Base-by-base conservation (phyloP, 345 rosid species). In the Angophora floribunda region DNA sequence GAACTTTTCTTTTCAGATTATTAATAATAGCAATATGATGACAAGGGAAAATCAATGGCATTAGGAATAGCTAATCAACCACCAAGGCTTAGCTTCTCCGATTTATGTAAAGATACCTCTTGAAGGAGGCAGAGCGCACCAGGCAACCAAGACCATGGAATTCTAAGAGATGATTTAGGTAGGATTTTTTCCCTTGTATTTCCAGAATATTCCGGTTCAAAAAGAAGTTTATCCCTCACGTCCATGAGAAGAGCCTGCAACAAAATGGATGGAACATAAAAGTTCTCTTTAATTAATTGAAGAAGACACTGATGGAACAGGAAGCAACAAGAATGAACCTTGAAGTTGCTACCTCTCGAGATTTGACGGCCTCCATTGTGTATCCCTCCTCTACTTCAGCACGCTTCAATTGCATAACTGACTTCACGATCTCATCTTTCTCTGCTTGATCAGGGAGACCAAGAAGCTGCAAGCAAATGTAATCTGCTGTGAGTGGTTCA, bases 181-280 rank as follows among this genome's bases (percentile, higher is more conserved):
- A 93, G 93, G 88, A 96, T 91, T 86, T 93, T 97, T 86, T 93
- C 97, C 91, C 93, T 96, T 22, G 92, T 30, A 89, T 93, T 94
- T 90, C 99, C 99, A 89, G 99, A 96, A 92, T 97, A 98, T 88
- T 96, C 99, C 87, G 98, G 95, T 90, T 97, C 99, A 89, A 98
- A 98, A 51, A 98, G 98, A 89, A 98, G 97, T 90, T 98, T 98
- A 89, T 97, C 99, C 91, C 99, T 95, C 87, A 95, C 91, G 91
- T 98, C 98, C 98, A 95, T 94, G 82, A 98, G 93, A 90, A 98
- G 96, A 89, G 95, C 96, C 99, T 97, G 93, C 88, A 89, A 90
- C 52, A 61, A 80, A 90, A 41, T 67, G 78, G 75, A 53, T 50
- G 41, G 86, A 26, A 4, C 9, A 65, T 47, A 89, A 16, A 86